phyloP scores from a whole-genome alignment of 495 filamentous ascomycete genomes.

The Lentithecium fluviatile region DNA sequence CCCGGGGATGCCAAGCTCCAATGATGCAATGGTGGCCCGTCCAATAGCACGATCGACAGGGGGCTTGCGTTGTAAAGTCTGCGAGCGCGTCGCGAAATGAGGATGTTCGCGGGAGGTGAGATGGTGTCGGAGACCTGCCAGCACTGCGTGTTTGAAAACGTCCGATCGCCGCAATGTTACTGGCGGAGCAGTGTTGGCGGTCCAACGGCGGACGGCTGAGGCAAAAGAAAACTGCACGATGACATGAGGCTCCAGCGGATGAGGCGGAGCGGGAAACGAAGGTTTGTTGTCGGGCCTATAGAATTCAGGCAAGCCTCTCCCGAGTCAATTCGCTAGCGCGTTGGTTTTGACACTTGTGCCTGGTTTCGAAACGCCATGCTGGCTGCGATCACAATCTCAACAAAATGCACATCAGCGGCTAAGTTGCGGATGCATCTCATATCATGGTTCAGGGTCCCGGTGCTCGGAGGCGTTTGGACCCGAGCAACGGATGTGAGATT shows the following conservation, averaged over 20 bases:
- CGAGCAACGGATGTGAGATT: too few relatives aligned
- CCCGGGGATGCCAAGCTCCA: neutral
- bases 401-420: neutral
- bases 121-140: neutral
- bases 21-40: neutral
- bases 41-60: constrained; percentile 11
- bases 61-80: constrained; percentile 1
- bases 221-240: too few relatives aligned
- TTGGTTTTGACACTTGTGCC: neutral
- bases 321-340: too few relatives aligned
- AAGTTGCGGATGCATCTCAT: neutral
- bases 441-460: neutral
- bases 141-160: neutral
- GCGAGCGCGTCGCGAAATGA: neutral
- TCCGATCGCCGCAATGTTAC: neutral
- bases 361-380: neutral
- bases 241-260: too few relatives aligned
- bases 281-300: neutral
- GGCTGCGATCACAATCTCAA: neutral
- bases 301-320: too few relatives aligned
- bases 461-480: too few relatives aligned
- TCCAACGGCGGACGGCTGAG: too few relatives aligned
- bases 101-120: constrained; percentile 7
- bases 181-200: too few relatives aligned
- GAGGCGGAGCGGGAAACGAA: too few relatives aligned